Base-by-base conservation (phyloP, 345 rosid species). In the Eucalyptus curtisii region DNA sequence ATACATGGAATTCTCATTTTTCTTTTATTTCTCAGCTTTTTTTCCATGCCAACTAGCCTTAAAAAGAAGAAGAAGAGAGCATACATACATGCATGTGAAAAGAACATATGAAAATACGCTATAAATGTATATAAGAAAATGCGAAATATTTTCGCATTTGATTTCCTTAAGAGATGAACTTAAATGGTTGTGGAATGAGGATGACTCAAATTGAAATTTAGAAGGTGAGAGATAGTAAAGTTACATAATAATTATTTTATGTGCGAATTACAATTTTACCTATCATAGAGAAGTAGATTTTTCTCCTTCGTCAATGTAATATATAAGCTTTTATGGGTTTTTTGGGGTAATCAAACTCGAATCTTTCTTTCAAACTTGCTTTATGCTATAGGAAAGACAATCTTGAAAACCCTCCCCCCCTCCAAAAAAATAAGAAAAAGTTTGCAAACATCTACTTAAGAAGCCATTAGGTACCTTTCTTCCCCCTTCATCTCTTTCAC, bases 11-110 rank as follows among this genome's bases (percentile, higher is more conserved):
- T 13, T 14, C 37, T 30, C 3, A 4, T 30, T 2, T 61, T 61
- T 7, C 1, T 64, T 30, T 30, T 30, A 9, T 13, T 30, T 7
- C 17, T n/a, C 2, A 0, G 5, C 71, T n/a, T 64, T n/a, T n/a
- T n/a, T 14, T 64, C 20, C 37, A 7, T n/a, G 76, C 76, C 76
- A 64, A n/a, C 76, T n/a, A 64, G 20, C 76, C 19, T 64, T 64
- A n/a, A 64, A n/a, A n/a, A 20, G 1, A 53, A 15, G 14, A 64
- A 1, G n/a, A 55, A 15, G n/a, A n/a, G 17, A 15, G 37, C 37
- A 64, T n/a, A 64, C 0, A 3, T 31, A 13, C 5, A 1, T n/a
- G 71, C 3, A n/a, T 15, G 8, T 6, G 17, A 30, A 61, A 61
- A 61, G 15, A 61, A 30, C 14, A 59, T 27, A 55, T 57, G 71